phyloP scores from a whole-genome alignment of 192 early-diverging fungal species.

The Entomortierella chlamydospora region DNA sequence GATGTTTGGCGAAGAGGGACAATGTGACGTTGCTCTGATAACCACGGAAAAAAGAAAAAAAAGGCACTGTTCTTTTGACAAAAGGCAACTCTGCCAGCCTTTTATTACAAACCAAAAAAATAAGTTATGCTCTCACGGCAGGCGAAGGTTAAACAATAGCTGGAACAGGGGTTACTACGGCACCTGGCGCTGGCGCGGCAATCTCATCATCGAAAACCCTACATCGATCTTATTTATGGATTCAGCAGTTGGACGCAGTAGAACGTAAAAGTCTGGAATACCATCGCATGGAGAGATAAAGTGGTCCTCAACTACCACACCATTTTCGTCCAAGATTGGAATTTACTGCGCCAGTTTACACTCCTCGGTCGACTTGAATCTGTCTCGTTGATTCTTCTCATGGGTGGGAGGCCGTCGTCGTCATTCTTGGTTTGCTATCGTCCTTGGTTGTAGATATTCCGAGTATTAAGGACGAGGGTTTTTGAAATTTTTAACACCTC shows the following conservation, averaged over 20 bases:
- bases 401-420: background rate
- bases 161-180: too few relatives aligned
- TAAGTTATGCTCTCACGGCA: too few relatives aligned
- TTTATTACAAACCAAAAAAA: too few relatives aligned
- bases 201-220: slow-evolving; percentile 44
- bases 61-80: too few relatives aligned
- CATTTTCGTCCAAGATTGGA: slow-evolving; percentile 36
- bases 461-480: background rate
- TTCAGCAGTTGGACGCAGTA: slow-evolving; percentile 22
- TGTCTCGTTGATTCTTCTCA: slow-evolving; percentile 28
- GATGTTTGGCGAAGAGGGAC: too few relatives aligned
- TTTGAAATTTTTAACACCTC: background rate
- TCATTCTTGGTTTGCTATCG: background rate
- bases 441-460: background rate
- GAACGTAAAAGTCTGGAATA: slow-evolving; percentile 39
- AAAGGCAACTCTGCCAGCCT: too few relatives aligned
- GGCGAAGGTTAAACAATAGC: too few relatives aligned
- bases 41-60: too few relatives aligned
- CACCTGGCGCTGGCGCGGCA: background rate
- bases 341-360: slow-evolving; percentile 39
- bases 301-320: slow-evolving; percentile 37
- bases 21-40: too few relatives aligned
- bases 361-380: slow-evolving; percentile 47
- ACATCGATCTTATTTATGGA: slow-evolving; percentile 34
- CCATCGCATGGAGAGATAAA: slow-evolving; percentile 51